Base-by-base conservation (phyloP, 2,329 filamentous ascomycete species). In the Ceratocystis destructans region DNA sequence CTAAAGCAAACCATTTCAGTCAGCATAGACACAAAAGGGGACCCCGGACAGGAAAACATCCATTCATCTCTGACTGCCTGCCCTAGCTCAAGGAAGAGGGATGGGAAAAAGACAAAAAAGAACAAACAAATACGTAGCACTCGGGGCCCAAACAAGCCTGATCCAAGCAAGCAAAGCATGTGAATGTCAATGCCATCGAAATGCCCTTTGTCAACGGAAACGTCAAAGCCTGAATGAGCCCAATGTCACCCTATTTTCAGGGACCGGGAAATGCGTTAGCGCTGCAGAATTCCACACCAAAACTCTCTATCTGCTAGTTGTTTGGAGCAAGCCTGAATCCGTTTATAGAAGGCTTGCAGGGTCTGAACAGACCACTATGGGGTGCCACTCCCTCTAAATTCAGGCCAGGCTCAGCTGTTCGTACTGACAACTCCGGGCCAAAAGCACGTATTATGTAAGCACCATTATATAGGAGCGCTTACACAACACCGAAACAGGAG, bases 221-320 rank as follows among this genome's bases (percentile, higher is more conserved):
- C 55, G 55, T 59, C 55, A 59, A 59, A 59, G 55, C 55, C 55
- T 22, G 28, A 37, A 37, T 8, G 55, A 37, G 55, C 55, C 55
- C 25, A 59, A 37, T 59, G 55, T 59, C 55, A 59, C 55, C 55
- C 55, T 59, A 59, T 59, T 59, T 33, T 59, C 55, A 59, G 55
- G 55, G 28, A 20, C 28, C 55, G 55, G 12, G 10, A n/a, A 59
- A 31, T 33, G 28, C 55, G 28, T n/a, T n/a, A 15, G 28, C 17
- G 12, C n/a, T 37, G 55, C 55, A 37, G 55, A 37, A 15, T 53
- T 15, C 10, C 6, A 59, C 25, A n/a, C 22, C 8, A 41, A 41
- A 41, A 2, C 37, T 41, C 37, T 3, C 37, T 4, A 1, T 41
- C 10, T 20, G 12, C n/a, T 59, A 5, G 48, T 53, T 48, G 46